Conservation (phyloP, 805 yeast genomes). For the Saturnispora sanitii region DNA sequence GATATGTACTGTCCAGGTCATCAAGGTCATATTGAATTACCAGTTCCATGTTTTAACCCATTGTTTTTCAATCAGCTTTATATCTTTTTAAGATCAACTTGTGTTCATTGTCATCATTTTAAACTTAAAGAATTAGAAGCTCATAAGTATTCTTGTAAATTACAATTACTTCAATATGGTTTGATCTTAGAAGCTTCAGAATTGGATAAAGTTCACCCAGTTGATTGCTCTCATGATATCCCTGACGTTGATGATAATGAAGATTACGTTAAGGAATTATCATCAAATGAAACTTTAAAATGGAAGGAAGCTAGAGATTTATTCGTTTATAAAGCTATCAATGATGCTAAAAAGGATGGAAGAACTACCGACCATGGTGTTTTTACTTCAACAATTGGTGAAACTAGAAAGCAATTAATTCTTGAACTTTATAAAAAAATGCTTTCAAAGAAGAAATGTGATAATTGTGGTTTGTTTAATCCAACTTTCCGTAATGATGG, state of each 20-base stretch:
- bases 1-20: conserved; percentile 96
- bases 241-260: conserved; percentile 34
- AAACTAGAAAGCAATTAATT: conserved; percentile 68
- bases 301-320: conserved; percentile 46
- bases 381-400: conserved; percentile 74
- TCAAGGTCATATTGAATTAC: conserved; percentile 94
- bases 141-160: conserved; percentile 68
- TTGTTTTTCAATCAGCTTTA: conserved; percentile 87
- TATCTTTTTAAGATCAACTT: conserved; percentile 69
- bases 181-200: conserved; percentile 67
- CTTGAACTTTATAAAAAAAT: conserved; percentile 68
- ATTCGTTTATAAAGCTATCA: conserved; percentile 63
- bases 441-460: conserved; percentile 77
- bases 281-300: conserved; percentile 16
- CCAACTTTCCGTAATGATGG: conserved; percentile 96
- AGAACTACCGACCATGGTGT: conserved; percentile 57
- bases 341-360: conserved; percentile 68
- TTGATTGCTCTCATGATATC: conserved; percentile 32
- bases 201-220: conserved; percentile 49
- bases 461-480: conserved; percentile 91
- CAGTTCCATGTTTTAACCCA: conserved; percentile 93
- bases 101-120: conserved; percentile 87
- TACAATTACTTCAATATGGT: conserved; percentile 80
- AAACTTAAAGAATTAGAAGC: conserved; percentile 58
- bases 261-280: conserved; percentile 18